Evolutionary conservation across 257 asterid genomes (phyloP).

Genomic region (Ilex aquifolium): DNA sequence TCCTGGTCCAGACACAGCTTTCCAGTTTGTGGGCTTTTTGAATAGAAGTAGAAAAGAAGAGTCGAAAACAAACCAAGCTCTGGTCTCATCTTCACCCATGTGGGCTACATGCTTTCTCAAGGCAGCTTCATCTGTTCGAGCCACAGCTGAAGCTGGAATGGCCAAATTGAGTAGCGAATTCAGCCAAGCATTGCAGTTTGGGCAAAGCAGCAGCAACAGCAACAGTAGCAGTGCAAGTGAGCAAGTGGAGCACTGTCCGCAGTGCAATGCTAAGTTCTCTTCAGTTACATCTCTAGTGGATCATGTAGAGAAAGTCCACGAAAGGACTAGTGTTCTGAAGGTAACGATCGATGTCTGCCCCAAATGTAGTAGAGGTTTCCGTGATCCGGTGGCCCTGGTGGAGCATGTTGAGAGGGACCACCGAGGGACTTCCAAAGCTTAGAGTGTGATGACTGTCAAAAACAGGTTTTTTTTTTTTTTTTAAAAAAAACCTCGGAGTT

Average conservation of each 20-base stretch:
- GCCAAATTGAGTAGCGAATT: constrained; percentile 63
- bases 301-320: constrained; percentile 82
- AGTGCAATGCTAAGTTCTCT: constrained; percentile 62
- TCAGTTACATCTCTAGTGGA: constrained; percentile 58
- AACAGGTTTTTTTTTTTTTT: no score
- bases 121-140: constrained; percentile 61
- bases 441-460: constrained; percentile 1
- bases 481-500: no score
- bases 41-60: constrained; percentile 45
- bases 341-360: constrained; percentile 81
- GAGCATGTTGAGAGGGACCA: constrained; percentile 95
- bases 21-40: constrained; percentile 54
- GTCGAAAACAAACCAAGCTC: constrained; percentile 25
- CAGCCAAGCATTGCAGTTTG: constrained; percentile 33
- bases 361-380: constrained; percentile 82
- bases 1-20: constrained; percentile 29
- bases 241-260: constrained; percentile 74
- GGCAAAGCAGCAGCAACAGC: constrained; percentile 15
- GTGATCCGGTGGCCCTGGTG: constrained; percentile 79
- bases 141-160: constrained; percentile 76
- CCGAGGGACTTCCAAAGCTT: constrained; percentile 65
- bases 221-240: constrained; percentile 26
- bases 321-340: constrained; percentile 76
- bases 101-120: constrained; percentile 59
- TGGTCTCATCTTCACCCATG: constrained; percentile 42